Conservation (phyloP, 495 filamentous ascomycete species). For the Ramalina peruviana region DNA sequence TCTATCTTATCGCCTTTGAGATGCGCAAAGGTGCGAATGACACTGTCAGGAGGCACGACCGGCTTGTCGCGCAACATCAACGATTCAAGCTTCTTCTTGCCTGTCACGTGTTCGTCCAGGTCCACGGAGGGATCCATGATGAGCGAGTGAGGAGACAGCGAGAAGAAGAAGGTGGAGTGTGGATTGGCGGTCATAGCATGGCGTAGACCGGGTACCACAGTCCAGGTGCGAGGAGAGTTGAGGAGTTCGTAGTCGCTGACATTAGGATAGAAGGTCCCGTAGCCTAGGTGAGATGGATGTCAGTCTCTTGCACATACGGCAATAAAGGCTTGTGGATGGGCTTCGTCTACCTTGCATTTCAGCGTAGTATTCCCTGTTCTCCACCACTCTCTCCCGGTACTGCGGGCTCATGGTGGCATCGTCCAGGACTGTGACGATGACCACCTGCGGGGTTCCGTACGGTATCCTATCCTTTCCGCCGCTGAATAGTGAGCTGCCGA, state of each 20-base stretch:
- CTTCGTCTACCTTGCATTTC: slow-evolving; percentile 60
- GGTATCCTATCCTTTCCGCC: slow-evolving; percentile 29
- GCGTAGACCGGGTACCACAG: slow-evolving; percentile 68
- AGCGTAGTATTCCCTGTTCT: slow-evolving; percentile 80
- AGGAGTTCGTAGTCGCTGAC: slow-evolving; percentile 62
- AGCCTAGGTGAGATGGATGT: slow-evolving; percentile 41
- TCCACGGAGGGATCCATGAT: slow-evolving; percentile 76
- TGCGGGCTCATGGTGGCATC: slow-evolving; percentile 38
- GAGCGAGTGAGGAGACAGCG: slow-evolving; percentile 65
- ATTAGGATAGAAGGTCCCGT: slow-evolving; percentile 70
- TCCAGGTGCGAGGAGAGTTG: slow-evolving; percentile 57
- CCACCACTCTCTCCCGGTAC: slow-evolving; percentile 56
- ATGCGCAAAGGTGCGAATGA: slow-evolving; percentile 88
- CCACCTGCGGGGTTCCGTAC: slow-evolving; percentile 61
- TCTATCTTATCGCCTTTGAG: slow-evolving; percentile 64
- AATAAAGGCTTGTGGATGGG: not conserved
- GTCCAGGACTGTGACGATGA: slow-evolving; percentile 81
- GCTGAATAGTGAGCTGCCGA: slow-evolving; percentile 40
- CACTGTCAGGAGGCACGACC: slow-evolving; percentile 85
- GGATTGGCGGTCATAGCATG: slow-evolving; percentile 76
- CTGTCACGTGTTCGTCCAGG: slow-evolving; percentile 57
- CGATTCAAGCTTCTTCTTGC: slow-evolving; percentile 49
- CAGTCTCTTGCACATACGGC: not conserved
- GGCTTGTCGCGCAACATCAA: slow-evolving; percentile 74
- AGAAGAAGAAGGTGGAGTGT: slow-evolving; percentile 66